A percentile compares a stretch with the other conserved stretches of the same genome.
Conservation (phyloP, 1,284 basidiomycete genomes). For the Heliocybe sulcata region DNA sequence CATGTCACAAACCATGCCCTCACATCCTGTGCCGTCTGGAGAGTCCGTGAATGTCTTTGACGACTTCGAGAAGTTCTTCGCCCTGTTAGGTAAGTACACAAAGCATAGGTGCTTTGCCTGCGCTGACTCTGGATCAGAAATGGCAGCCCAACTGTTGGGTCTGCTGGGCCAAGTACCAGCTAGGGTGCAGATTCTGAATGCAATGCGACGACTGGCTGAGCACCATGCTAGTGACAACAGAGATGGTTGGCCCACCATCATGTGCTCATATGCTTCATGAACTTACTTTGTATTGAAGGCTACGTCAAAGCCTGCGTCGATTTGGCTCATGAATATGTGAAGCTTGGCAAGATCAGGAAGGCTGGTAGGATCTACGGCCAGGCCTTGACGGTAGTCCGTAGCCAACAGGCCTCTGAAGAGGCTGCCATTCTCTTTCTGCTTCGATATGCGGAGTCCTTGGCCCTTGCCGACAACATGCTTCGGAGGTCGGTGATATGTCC, state of each 20-base stretch:
- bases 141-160: constrained; percentile 61
- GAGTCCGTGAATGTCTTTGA: constrained; percentile 32
- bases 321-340: constrained; percentile 72
- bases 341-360: constrained; percentile 66
- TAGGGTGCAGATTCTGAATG: constrained; percentile 31
- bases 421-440: constrained; percentile 51
- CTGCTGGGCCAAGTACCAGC: constrained; percentile 41
- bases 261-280: not conserved
- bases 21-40: constrained; percentile 10
- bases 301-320: constrained; percentile 61
- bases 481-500: constrained; percentile 44
- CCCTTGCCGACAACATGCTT: constrained; percentile 48
- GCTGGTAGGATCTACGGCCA: constrained; percentile 59
- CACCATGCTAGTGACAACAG: constrained; percentile 20
- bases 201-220: constrained; percentile 20
- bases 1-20: constrained; percentile 16
- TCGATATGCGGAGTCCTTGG: constrained; percentile 61
- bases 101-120: constrained; percentile 3
- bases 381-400: constrained; percentile 38
- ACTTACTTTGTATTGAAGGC: constrained; percentile 29
- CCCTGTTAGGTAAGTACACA: constrained; percentile 42
- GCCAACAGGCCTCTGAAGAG: constrained; percentile 36
- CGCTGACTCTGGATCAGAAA: constrained; percentile 34
- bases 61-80: constrained; percentile 38
- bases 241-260: constrained; percentile 36